Conservation (phyloP, 2,329 filamentous ascomycete genomes). For the Penicillium sp. region DNA sequence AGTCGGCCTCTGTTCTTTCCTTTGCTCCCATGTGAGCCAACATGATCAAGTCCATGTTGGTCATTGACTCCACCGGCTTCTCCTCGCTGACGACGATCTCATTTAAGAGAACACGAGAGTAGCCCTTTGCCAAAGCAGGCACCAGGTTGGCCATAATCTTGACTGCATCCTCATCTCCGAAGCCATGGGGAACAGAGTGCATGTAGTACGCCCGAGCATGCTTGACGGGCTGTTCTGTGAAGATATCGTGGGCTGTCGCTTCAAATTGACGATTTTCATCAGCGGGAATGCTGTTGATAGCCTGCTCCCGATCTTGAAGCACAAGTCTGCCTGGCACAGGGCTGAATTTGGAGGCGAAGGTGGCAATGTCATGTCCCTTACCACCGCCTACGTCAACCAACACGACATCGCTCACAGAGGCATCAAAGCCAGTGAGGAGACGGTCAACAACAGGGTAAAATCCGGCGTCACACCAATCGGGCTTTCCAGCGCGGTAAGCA, state of each 20-base stretch:
- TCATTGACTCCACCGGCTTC: slow-evolving; percentile 19
- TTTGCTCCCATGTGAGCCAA: slow-evolving; percentile 23
- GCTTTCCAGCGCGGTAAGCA: slow-evolving; percentile 41
- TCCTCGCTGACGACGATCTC: slow-evolving; percentile 25
- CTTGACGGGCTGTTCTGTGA: slow-evolving; percentile 21
- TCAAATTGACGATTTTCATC: slow-evolving; percentile 8
- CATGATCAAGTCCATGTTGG: slow-evolving; percentile 29
- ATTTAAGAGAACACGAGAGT: slow-evolving; percentile 24
- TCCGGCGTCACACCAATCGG: slow-evolving; percentile 36
- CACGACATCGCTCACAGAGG: slow-evolving; percentile 14
- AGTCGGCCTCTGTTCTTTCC: slow-evolving; percentile 21
- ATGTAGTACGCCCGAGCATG: slow-evolving; percentile 30
- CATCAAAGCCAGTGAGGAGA: slow-evolving; percentile 15
- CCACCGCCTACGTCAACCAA: slow-evolving; percentile 29
- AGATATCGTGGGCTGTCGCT: slow-evolving; percentile 18
- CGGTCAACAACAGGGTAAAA: slow-evolving; percentile 21
- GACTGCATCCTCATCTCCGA: slow-evolving; percentile 25
- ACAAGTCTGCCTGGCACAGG: slow-evolving; percentile 9
- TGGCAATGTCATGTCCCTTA: slow-evolving; percentile 21
- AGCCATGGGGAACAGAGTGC: slow-evolving; percentile 29
- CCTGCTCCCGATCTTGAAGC: slow-evolving; percentile 18
- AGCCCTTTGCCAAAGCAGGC: slow-evolving; percentile 18
- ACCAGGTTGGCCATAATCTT: slow-evolving; percentile 22
- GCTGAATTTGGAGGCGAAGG: slow-evolving; percentile 6
- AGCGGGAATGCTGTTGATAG: slow-evolving; percentile 9